phyloP scores from a whole-genome alignment of 257 asterid genomes.

The Fraxinus anomala region DNA sequence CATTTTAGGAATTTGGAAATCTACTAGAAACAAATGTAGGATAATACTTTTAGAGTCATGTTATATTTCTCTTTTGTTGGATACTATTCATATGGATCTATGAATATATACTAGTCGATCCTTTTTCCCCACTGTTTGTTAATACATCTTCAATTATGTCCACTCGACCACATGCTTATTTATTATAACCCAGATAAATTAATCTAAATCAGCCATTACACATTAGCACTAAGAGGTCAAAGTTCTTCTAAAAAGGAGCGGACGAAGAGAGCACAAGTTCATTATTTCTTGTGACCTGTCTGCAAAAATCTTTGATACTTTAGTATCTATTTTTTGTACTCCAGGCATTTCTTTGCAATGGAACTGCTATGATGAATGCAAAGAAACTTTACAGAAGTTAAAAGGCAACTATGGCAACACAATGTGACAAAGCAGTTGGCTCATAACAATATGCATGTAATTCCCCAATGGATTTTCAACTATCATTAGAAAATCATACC shows the following conservation, averaged over 20 bases:
- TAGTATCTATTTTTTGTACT: neutral
- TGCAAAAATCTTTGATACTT: neutral
- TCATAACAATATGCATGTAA: constrained; percentile 11
- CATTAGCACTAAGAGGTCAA: neutral
- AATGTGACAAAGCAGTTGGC: neutral
- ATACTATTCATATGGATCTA: neutral
- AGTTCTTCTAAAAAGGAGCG: neutral
- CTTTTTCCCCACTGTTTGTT: neutral
- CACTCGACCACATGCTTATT: neutral
- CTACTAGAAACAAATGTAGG: neutral
- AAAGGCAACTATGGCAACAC: neutral
- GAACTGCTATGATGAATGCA: neutral
- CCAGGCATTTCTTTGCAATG: neutral
- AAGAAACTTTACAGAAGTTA: neutral
- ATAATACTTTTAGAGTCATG: neutral
- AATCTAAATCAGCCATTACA: neutral
- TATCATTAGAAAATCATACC: constrained; percentile 45
- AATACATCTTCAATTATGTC: neutral
- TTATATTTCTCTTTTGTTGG: neutral
- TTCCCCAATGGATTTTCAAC: constrained; percentile 7
- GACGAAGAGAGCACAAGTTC: no score
- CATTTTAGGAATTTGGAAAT: neutral
- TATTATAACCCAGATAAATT: neutral
- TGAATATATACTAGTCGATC: neutral
- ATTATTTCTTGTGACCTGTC: neutral